Conservation (phyloP, 331 rosid species). For the Prunus yedoensis region DNA sequence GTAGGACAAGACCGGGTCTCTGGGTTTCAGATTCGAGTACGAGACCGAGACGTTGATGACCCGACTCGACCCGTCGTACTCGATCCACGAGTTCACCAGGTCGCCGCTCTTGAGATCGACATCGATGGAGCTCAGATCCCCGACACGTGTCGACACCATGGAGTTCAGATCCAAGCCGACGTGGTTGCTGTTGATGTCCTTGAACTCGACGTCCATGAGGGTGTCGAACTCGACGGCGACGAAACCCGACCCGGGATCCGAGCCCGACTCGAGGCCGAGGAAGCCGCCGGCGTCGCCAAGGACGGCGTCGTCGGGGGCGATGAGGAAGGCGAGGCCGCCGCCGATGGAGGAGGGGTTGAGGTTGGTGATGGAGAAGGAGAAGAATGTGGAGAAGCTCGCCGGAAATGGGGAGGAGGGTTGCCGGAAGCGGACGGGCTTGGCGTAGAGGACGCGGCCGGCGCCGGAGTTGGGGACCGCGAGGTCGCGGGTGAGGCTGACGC, state of each 20-base stretch:
- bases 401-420: slow-evolving; percentile 38
- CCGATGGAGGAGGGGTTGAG: slow-evolving; percentile 91
- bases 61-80: slow-evolving; percentile 49
- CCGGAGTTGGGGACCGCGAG: slow-evolving; percentile 84
- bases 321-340: slow-evolving; percentile 81
- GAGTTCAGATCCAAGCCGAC: slow-evolving; percentile 87
- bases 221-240: slow-evolving; percentile 93
- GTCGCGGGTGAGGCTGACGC: slow-evolving; percentile 83
- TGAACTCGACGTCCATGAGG: slow-evolving; percentile 82
- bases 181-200: slow-evolving; percentile 93
- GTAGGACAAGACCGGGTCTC: slow-evolving; percentile 59
- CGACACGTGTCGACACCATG: slow-evolving; percentile 57
- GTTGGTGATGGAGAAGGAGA: slow-evolving; percentile 76
- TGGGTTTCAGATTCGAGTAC: slow-evolving; percentile 72
- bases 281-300: slow-evolving; percentile 79
- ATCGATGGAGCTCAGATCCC: slow-evolving; percentile 53
- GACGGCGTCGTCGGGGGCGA: slow-evolving; percentile 55
- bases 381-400: slow-evolving; percentile 79
- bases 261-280: slow-evolving; percentile 47
- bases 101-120: slow-evolving; percentile 86
- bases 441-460: slow-evolving; percentile 72
- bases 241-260: slow-evolving; percentile 28
- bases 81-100: slow-evolving; percentile 71
- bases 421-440: slow-evolving; percentile 66
- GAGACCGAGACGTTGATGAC: slow-evolving; percentile 58